phyloP scores from a whole-genome alignment of 768 basidiomycete species.

The Leccinum truebloodii region DNA sequence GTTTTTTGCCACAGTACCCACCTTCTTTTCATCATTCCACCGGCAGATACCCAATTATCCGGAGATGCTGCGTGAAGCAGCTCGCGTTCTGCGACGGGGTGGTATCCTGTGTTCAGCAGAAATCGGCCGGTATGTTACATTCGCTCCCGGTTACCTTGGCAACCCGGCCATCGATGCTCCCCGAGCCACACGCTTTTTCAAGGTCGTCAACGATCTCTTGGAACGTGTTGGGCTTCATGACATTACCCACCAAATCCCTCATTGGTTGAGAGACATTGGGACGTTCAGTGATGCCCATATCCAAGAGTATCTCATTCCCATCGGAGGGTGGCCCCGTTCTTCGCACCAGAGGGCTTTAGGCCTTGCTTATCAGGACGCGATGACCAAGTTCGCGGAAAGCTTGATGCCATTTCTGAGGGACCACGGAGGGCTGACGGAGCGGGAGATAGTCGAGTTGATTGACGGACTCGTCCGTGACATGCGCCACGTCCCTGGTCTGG shows the following conservation, averaged over 20 bases:
- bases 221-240: slow-evolving; percentile 39
- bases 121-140: slow-evolving; percentile 47
- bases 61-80: slow-evolving; percentile 54
- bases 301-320: slow-evolving; percentile 44
- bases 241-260: slow-evolving; percentile 39
- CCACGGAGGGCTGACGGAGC: slow-evolving; percentile 39
- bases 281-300: slow-evolving; percentile 44
- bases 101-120: slow-evolving; percentile 71
- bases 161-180: slow-evolving; percentile 27
- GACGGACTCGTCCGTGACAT: slow-evolving; percentile 49
- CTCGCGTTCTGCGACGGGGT: slow-evolving; percentile 66
- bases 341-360: slow-evolving; percentile 42
- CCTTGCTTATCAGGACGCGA: slow-evolving; percentile 37
- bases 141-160: slow-evolving; percentile 37
- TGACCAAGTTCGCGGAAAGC: slow-evolving; percentile 48
- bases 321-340: slow-evolving; percentile 55
- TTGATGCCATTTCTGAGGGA: slow-evolving; percentile 47
- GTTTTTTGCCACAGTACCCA: background rate
- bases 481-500: slow-evolving; percentile 45
- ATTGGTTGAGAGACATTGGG: slow-evolving; percentile 37
- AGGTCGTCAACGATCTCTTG: slow-evolving; percentile 44
- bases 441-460: slow-evolving; percentile 41
- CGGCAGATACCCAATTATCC: slow-evolving; percentile 57
- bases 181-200: slow-evolving; percentile 34
- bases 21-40: slow-evolving; percentile 18